These are phyloP conservation scores for Akanthomyces lecanii DNA, from an alignment of 2,329 filamentous ascomycete species.

Conservation along the genomic window DNA sequence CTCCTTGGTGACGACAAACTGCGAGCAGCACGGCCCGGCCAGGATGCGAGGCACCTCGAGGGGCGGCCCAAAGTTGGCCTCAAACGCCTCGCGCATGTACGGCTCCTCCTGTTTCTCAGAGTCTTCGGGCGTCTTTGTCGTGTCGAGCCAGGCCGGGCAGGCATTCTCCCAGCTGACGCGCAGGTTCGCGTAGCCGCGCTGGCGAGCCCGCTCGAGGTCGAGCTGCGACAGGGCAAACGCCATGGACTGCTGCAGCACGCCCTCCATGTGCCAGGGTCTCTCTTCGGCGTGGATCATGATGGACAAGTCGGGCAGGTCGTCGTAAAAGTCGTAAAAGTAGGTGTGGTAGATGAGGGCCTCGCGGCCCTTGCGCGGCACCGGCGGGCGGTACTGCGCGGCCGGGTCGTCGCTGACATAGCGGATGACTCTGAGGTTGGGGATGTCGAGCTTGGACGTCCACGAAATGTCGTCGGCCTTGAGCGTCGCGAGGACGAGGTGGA, in stretches of 20 bases:
- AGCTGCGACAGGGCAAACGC: conserved; percentile 30
- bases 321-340: conserved; percentile 59
- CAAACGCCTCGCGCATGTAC: conserved; percentile 28
- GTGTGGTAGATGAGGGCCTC: conserved; percentile 60
- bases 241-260: conserved; percentile 30
- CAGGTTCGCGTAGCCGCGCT: conserved; percentile 52
- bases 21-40: conserved; percentile 32
- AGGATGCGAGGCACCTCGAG: conserved; percentile 28
- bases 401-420: conserved; percentile 49
- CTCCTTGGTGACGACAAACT: conserved; percentile 32
- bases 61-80: conserved; percentile 26
- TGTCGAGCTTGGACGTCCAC: conserved; percentile 27
- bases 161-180: conserved; percentile 51
- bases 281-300: conserved; percentile 61
- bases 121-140: conserved; percentile 23
- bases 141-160: conserved; percentile 50
- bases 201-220: conserved; percentile 35
- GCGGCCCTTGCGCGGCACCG: conserved; percentile 53
- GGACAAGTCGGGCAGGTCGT: conserved; percentile 52
- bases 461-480: conserved; percentile 27
- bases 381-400: conserved; percentile 42
- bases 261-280: conserved; percentile 33
- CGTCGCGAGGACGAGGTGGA: conserved; percentile 30
- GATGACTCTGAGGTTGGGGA: conserved; percentile 32
- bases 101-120: conserved; percentile 28